Evolutionary conservation across 139 green algal species (phyloP), one percentile per base, ranked within the genome.

Genomic region (Chlorella vulgaris): DNA sequence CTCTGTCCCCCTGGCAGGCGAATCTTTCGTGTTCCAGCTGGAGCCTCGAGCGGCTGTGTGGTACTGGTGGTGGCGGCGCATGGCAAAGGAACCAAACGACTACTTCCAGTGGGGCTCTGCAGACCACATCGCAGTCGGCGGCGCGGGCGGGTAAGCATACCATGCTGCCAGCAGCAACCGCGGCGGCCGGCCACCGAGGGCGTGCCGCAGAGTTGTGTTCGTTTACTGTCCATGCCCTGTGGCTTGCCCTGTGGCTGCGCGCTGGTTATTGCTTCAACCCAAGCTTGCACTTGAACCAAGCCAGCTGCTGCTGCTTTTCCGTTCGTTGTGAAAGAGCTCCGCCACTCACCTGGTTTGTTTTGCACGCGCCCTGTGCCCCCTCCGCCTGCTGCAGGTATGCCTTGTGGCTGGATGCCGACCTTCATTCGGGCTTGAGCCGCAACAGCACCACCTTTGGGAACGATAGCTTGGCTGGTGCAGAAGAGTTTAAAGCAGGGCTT

Each of bases 11-110:
- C 43, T 33, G n/a, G n/a, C 53, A 79, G 73, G 80, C 33, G 84
- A 88, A 40, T 81, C 74, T 15, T 88, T 88, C 68, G 84, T 88
- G 26, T 88, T 88, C 29, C 63, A 60, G 65, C 31, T 88, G 35
- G 29, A 39, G 33, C 79, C 84, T 3, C 60, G 38, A 10, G 36
- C 24, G 6, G 79, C 43, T 3, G 78, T 33, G 15, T 78, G 78
- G 68, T 78, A 60, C 66, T 83, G 77, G 77, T 83, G 77, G 77
- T 83, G 77, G 77, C 43, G 66, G 3, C 42, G 65, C 36, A 83
- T 76, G 65, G 77, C 50, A 7, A 38, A 51, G 31, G 39, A 75
- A 24, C 65, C 33, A 24, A 88, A 88, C 79, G 84, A 88, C 75
- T 88, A 76, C 69, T 88, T 88, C 73, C 84, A 86, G 74, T 83